Evolutionary conservation across 768 basidiomycete genomes (phyloP), one percentile per base, ranked within the genome.

Genomic region (Megacollybia marginata): DNA sequence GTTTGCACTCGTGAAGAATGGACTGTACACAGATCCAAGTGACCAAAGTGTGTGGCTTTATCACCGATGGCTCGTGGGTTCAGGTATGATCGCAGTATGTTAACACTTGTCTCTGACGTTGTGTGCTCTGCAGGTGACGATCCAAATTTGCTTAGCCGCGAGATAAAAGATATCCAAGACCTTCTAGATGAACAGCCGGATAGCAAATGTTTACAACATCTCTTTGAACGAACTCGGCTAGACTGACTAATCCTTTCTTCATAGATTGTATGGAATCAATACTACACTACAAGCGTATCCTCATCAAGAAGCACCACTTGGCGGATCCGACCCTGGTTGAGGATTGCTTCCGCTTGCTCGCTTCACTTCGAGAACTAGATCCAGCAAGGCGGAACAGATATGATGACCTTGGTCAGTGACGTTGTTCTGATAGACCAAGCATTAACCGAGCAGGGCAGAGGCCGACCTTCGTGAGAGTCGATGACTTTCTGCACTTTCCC

Each of bases 21-120:
- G 95, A 1, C 80, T 98, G 70, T 99, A 93, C 67, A 96, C 94
- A 0, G 94, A 97, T 59, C 96, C 96, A 4, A 81, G 83, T 42
- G 95, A 98, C 64, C 95, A 98, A 64, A 92, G 91, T 52, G 92
- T 90, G 1, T 99, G 96, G 96, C 81, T 99, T 50, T 99, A 98
- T 64, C 96, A 98, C 60, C 81, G 93, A n/a, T 98, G 95, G 93
- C 74, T 99, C 2, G 78, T 97, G 47, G 92, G 91, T 8, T 65
- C 78, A 54, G 85, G 93, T 85, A 59, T 52, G 75, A 55, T 16
- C 15, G 15, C 31, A 28, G 23, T 28, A 6, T 6, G 6, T 28
- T 28, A 28, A 2, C 23, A 6, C 23, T 31, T 42, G 19, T 35
- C 42, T 55, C n/a, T 19, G 31, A 18, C 9, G 13, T 9, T 28